These are phyloP conservation scores for Marasmius oreades DNA, from an alignment of 1,284 basidiomycete genomes.

Conservation along the genomic window DNA sequence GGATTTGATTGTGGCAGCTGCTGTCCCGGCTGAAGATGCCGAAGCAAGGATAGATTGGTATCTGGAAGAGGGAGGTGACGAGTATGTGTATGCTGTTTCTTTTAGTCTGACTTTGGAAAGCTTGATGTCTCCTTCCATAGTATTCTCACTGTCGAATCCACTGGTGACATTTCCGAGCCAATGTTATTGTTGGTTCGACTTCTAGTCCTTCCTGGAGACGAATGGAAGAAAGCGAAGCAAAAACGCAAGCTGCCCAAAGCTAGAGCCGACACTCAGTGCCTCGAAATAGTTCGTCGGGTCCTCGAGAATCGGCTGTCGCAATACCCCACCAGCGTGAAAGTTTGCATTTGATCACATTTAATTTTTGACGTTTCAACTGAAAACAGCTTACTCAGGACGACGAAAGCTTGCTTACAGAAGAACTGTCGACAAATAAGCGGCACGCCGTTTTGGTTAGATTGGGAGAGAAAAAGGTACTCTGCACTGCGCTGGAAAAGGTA, in stretches of 20 bases:
- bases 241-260: slow-evolving; percentile 83
- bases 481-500: slow-evolving; percentile 30
- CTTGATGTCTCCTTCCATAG: slow-evolving; percentile 29
- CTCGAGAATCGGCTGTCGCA: slow-evolving; percentile 47
- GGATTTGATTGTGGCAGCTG: slow-evolving; percentile 64
- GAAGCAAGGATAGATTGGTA: slow-evolving; percentile 83
- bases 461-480: slow-evolving; percentile 77
- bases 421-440: slow-evolving; percentile 44
- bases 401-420: slow-evolving; percentile 41
- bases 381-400: slow-evolving; percentile 37
- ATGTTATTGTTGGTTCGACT: slow-evolving; percentile 74
- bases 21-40: slow-evolving; percentile 25
- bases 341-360: slow-evolving; percentile 25
- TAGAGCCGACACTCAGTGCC: slow-evolving; percentile 48
- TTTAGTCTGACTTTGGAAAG: slow-evolving; percentile 10
- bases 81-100: slow-evolving; percentile 49
- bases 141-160: slow-evolving; percentile 58
- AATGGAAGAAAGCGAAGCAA: slow-evolving; percentile 61
- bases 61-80: slow-evolving; percentile 86
- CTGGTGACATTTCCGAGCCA: slow-evolving; percentile 56
- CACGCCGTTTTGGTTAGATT: slow-evolving; percentile 74
- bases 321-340: slow-evolving; percentile 61
- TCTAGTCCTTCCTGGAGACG: slow-evolving; percentile 53
- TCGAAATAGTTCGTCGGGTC: slow-evolving; percentile 44
- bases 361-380: background rate